phyloP scores from a whole-genome alignment of 805 yeast species.

The Candida coleopterorum region DNA sequence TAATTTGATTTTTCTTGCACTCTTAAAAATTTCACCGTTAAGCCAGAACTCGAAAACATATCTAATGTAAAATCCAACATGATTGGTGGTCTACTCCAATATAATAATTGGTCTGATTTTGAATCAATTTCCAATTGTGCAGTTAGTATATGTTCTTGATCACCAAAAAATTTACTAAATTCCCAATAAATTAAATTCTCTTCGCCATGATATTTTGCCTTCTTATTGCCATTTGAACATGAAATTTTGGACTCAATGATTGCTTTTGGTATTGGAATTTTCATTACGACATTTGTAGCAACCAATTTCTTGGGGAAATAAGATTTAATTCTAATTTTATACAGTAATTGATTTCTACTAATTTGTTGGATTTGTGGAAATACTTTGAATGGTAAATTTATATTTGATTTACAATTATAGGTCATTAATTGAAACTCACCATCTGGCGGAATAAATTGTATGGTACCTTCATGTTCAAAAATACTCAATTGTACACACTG shows the following conservation, averaged over 20 bases:
- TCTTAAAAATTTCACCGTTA: constrained; percentile 66
- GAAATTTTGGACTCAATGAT: constrained; percentile 26
- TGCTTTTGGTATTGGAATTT: constrained; percentile 61
- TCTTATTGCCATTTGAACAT: constrained; percentile 60
- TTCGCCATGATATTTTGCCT: constrained; percentile 62
- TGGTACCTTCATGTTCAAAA: constrained; percentile 59
- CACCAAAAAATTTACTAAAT: constrained; percentile 63
- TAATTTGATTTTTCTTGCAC: constrained; percentile 58
- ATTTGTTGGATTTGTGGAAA: constrained; percentile 47
- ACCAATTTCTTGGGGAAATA: constrained; percentile 51
- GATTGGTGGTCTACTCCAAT: constrained; percentile 75
- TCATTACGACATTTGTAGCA: constrained; percentile 60
- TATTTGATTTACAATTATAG: constrained; percentile 46
- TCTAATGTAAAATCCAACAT: constrained; percentile 61
- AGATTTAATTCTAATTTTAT: constrained; percentile 59
- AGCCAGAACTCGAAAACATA: constrained; percentile 75
- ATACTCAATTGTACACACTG: constrained; percentile 75
- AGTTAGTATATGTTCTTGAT: constrained; percentile 55
- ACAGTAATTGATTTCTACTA: constrained; percentile 45
- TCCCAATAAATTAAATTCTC: constrained; percentile 67
- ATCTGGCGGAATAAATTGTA: constrained; percentile 82
- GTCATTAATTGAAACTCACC: constrained; percentile 81
- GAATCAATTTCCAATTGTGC: constrained; percentile 44
- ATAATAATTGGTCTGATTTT: constrained; percentile 11
- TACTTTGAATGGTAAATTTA: constrained; percentile 68